Base-by-base conservation (phyloP, 495 filamentous ascomycete species). In the Aspergillus nidulans region DNA sequence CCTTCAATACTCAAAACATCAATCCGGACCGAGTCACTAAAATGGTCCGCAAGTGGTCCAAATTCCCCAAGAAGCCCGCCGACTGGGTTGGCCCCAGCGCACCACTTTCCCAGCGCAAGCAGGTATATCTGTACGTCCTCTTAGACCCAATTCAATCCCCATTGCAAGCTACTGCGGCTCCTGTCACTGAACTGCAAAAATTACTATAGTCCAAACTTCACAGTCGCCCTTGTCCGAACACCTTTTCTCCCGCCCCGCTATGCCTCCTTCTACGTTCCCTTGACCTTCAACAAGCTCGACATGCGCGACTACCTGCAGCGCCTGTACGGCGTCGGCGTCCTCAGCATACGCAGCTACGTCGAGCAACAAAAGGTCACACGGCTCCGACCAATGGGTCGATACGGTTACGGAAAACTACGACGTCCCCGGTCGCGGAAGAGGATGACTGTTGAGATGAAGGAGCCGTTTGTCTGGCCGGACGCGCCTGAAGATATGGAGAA, bases 271-370 rank as follows among this genome's bases (percentile, higher is more conserved):
- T 75, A 81, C 63, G 91, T 95, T 40, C 91, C 91, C 15, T 80
- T 96, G 63, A 83, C 80, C 57, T 87, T 95, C 77, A 91, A 88
- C 81, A 96, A 97, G 73, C 83, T 95, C 60, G 91, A 96, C 70
- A 69, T 96, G 23, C 86, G 88, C 66, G 90, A 95, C 77, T 97
- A 95, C 75, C 85, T 97, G 44, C 81, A 81, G 62, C 77, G 90
- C 64, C 78, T 70, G 18, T 96, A 97, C 72, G 76, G 79, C 45
- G 82, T 94, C 51, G 69, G 78, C 44, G 81, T 83, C 32, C 65
- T 82, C n/a, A 72, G 69, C 32, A 81, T 97, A 54, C 86, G 91
- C 25, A 90, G 87, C 55, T 95, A 84, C 63, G 77, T 97, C 68
- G 81, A 89, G 68, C 82, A 88, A 65, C 77, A 80, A 61, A 80